Conservation (phyloP, 176 grass and related monocot genomes). For the Rhynchospora pubera region DNA sequence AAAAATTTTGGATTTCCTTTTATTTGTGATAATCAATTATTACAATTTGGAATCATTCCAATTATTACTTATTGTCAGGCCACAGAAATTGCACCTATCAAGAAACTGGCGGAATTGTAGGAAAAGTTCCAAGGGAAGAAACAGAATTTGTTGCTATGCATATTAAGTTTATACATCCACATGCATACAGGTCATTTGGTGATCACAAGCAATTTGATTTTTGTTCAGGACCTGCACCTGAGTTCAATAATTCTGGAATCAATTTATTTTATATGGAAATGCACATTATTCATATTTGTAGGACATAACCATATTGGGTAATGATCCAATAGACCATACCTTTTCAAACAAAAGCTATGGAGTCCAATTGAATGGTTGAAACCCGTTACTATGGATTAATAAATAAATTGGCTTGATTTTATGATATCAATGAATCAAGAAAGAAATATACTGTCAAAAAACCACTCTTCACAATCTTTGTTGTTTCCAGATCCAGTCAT, state of each 20-base stretch:
- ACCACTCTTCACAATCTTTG: slow-evolving; percentile 99
- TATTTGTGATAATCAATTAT: neutral
- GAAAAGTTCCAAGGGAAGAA: too few relatives aligned
- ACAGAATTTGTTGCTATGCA: too few relatives aligned
- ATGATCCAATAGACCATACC: neutral
- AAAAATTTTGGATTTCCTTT: too few relatives aligned
- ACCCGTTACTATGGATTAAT: neutral
- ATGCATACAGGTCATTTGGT: neutral
- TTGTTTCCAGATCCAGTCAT: slow-evolving; percentile 98
- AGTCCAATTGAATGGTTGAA: neutral
- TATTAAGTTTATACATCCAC: neutral
- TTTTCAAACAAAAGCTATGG: neutral
- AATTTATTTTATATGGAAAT: neutral
- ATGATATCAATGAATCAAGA: neutral
- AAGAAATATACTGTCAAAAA: slow-evolving; percentile 73
- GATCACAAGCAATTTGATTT: neutral
- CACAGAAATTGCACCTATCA: neutral
- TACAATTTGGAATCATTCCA: neutral
- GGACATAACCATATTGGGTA: neutral
- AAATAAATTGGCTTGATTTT: neutral
- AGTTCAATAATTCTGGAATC: neutral
- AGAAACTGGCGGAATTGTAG: too few relatives aligned
- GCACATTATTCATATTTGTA: neutral
- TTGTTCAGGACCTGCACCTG: neutral
- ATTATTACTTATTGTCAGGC: neutral